These are phyloP conservation scores for Effrenium voratum DNA, from an alignment of 73 alveolate species.

Conservation along the genomic window DNA sequence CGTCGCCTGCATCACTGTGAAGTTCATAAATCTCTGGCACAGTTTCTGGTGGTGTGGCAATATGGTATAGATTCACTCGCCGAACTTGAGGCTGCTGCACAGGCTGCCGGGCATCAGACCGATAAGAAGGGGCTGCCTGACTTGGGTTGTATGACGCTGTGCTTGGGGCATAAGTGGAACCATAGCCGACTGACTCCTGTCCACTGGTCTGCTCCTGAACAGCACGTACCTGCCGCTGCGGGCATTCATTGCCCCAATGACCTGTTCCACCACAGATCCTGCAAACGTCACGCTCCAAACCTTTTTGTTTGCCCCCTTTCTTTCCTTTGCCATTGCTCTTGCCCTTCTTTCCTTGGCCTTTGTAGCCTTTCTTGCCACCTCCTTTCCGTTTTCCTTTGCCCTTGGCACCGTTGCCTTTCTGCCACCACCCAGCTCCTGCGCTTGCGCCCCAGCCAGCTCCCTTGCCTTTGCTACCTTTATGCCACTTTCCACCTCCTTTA, in stretches of 20 bases:
- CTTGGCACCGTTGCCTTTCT: neutral
- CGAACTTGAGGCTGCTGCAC: neutral
- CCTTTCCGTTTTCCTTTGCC: neutral
- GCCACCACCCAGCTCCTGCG: too few relatives aligned
- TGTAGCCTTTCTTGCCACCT: neutral
- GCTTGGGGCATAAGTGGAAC: too few relatives aligned
- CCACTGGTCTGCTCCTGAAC: neutral
- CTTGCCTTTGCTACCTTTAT: neutral
- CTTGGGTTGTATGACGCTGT: neutral
- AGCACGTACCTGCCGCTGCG: neutral
- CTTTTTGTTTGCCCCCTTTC: neutral
- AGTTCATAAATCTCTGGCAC: neutral
- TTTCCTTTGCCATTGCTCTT: neutral
- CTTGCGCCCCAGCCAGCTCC: neutral
- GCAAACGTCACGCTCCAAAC: neutral
- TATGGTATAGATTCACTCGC: neutral
- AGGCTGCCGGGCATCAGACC: neutral
- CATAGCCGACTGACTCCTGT: neutral
- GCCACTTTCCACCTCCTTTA: neutral
- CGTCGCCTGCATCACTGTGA: neutral
- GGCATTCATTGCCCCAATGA: neutral
- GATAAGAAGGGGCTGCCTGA: neutral
- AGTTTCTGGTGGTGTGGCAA: neutral
- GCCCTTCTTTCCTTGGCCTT: neutral
- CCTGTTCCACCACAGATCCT: neutral